phyloP scores from a whole-genome alignment of 2,329 filamentous ascomycete genomes.

The Ophioceras dolichostomum region DNA sequence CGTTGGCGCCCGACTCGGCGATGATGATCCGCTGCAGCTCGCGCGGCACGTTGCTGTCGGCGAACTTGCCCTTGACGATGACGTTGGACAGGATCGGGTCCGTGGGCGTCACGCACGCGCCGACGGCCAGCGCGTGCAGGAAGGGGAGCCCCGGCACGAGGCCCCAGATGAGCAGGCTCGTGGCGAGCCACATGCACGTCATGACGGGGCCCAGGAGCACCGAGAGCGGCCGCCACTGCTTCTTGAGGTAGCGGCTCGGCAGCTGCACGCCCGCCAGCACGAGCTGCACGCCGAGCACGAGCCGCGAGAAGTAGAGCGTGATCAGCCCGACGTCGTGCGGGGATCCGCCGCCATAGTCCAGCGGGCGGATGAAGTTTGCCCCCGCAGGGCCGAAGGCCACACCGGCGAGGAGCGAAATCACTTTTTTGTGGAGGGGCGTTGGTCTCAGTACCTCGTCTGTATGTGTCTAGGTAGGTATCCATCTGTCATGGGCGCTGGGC shows the following conservation, averaged over 20 bases:
- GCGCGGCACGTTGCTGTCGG: slow-evolving; percentile 77
- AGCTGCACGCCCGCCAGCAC: slow-evolving; percentile 82
- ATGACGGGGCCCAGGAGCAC: slow-evolving; percentile 75
- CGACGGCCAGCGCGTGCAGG: slow-evolving; percentile 68
- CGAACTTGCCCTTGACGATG: slow-evolving; percentile 89
- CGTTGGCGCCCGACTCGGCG: slow-evolving; percentile 78
- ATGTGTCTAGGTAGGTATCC: too few relatives aligned
- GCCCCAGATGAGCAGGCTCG: slow-evolving; percentile 67
- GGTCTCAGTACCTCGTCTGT: slow-evolving; percentile 1
- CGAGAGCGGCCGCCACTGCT: slow-evolving; percentile 64
- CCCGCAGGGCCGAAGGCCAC: slow-evolving; percentile 72
- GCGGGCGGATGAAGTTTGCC: too few relatives aligned
- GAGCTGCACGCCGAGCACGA: slow-evolving; percentile 83
- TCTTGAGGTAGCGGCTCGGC: slow-evolving; percentile 67
- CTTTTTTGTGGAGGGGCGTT: slow-evolving; percentile 24
- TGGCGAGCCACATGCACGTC: slow-evolving; percentile 75
- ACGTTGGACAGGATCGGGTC: slow-evolving; percentile 81
- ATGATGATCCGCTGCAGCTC: slow-evolving; percentile 70
- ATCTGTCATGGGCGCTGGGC: too few relatives aligned
- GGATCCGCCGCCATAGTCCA: slow-evolving; percentile 55
- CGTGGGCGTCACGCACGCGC: slow-evolving; percentile 82
- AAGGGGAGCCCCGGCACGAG: slow-evolving; percentile 61
- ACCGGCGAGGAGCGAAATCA: slow-evolving; percentile 74
- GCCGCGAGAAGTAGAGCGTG: slow-evolving; percentile 72
- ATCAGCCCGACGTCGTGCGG: slow-evolving; percentile 51